Base-by-base conservation (phyloP, 2,329 filamentous ascomycete species). In the Hymenoscyphus fructigenus region DNA sequence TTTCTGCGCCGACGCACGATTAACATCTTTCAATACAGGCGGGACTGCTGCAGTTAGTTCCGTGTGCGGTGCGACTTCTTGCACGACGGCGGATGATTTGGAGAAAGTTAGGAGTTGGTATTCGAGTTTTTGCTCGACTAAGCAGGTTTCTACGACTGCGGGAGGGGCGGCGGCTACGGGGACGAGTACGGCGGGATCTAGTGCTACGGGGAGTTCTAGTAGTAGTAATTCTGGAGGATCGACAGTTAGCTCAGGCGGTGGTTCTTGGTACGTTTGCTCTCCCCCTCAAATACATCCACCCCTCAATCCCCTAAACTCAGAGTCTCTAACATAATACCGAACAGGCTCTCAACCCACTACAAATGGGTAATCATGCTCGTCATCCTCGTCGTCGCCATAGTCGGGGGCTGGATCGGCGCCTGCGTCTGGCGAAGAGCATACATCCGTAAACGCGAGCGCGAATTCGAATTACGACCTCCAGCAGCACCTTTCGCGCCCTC, bases 321-420 rank as follows among this genome's bases (percentile, higher is more conserved):
- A 36, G n/a, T n/a, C n/a, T n/a, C 57, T 69, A 67, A 50, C 63
- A 59, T 34, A 56, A 41, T 26, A 29, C 55, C 3, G 41, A 36
- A 56, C 67, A 92, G 90, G 90, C 78, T 91, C 59, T 82, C 84
- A 7, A 83, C 80, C 32, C 91, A 94, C 76, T 92, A 86, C 81
- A 84, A 88, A 79, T 96, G 91, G 91, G 85, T 96, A 57, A 83
- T 94, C 67, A 92, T 95, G 83, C 82, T 95, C 61, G 88, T 92
- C 69, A 80, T 94, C 67, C 82, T 96, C 32, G 83, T 89, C 55
- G 80, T 94, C 66, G 88, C 82, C 61, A 90, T 96, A 67, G 79
- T 83, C 15, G 81, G 82, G 64, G 84, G 92, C 72, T 90, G 89
- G 82, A 78, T 89, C 47, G 82, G 85, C 20, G 89, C 88, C 47